Conservation (phyloP, 1,284 basidiomycete species). For the Nidula niveotomentosa region DNA sequence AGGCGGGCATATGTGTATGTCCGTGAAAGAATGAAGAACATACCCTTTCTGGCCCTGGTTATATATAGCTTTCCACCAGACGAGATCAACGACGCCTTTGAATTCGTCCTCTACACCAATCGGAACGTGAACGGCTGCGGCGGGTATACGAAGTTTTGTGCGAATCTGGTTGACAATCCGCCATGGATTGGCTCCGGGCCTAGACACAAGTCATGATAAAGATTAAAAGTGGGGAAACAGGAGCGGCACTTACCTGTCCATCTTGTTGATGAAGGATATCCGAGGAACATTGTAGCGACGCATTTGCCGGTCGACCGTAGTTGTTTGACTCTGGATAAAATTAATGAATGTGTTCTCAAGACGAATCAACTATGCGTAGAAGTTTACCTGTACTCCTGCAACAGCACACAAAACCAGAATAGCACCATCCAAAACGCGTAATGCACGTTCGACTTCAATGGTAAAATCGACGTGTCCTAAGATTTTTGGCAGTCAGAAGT, state of each 20-base stretch:
- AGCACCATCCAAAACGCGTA: constrained; percentile 96
- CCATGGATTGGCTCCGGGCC: constrained; percentile 97
- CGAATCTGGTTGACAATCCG: constrained; percentile 93
- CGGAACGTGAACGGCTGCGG: constrained; percentile 96
- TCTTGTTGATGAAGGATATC: constrained; percentile 98
- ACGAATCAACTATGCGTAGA: constrained; percentile 15
- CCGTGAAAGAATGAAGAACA: constrained; percentile 18
- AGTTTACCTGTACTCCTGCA: constrained; percentile 83
- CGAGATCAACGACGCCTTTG: constrained; percentile 90
- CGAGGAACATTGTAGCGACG: constrained; percentile 94
- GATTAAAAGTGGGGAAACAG: not conserved
- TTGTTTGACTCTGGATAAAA: constrained; percentile 84
- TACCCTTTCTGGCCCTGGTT: constrained; percentile 96
- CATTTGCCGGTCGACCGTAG: constrained; percentile 99
- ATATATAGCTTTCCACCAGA: constrained; percentile 94
- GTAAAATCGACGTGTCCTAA: constrained; percentile 98
- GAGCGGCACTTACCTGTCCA: constrained; percentile 74
- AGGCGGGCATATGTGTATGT: constrained; percentile 3
- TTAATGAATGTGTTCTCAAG: constrained; percentile 1
- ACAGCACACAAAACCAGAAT: constrained; percentile 97
- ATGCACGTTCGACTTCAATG: constrained; percentile 97
- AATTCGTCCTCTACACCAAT: constrained; percentile 93
- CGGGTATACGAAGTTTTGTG: constrained; percentile 88
- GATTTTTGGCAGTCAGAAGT: not conserved
- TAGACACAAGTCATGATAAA: constrained; percentile 19